These are phyloP conservation scores for Phaeolepiota aurea DNA, from an alignment of 768 basidiomycete genomes.

Conservation along the genomic window DNA sequence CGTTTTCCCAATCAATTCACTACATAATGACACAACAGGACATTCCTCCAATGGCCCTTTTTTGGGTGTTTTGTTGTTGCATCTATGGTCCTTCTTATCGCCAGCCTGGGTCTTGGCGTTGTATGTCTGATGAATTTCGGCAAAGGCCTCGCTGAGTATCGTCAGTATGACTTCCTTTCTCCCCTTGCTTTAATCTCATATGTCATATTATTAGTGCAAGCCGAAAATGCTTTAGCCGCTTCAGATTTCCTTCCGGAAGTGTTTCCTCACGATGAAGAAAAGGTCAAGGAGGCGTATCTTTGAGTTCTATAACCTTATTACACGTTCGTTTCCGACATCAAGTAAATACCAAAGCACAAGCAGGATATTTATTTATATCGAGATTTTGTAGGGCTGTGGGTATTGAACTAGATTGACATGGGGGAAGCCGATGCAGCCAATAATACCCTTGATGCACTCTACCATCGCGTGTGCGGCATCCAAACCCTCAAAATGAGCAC, in stretches of 20 bases:
- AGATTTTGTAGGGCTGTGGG: too few species aligned
- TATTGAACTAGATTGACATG: too few species aligned
- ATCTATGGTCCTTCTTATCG: slow-evolving; percentile 33
- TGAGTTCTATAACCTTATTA: too few species aligned
- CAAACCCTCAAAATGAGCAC: not conserved
- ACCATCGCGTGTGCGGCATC: not conserved
- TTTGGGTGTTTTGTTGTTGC: slow-evolving; percentile 35
- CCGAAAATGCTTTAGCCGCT: slow-evolving; percentile 27
- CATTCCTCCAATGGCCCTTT: slow-evolving; percentile 38
- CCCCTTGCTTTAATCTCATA: too few species aligned
- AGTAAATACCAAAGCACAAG: too few species aligned
- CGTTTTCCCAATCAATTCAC: slow-evolving; percentile 14
- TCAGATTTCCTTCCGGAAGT: slow-evolving; percentile 29
- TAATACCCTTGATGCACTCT: too few species aligned
- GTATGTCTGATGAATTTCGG: slow-evolving; percentile 46
- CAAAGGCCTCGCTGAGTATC: slow-evolving; percentile 45
- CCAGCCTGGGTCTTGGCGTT: slow-evolving; percentile 34
- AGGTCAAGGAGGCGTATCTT: too few species aligned
- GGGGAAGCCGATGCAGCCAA: too few species aligned
- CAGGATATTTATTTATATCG: too few species aligned
- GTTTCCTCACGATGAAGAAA: slow-evolving; percentile 13
- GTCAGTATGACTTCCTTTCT: too few species aligned
- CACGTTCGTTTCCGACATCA: too few species aligned
- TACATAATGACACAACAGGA: slow-evolving; percentile 23
- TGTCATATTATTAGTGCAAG: slow-evolving; percentile 23